Evolutionary conservation across 2,329 filamentous ascomycete species (phyloP), one percentile per base, ranked within the genome.

Genomic region (Lasiodiplodia theobromae): DNA sequence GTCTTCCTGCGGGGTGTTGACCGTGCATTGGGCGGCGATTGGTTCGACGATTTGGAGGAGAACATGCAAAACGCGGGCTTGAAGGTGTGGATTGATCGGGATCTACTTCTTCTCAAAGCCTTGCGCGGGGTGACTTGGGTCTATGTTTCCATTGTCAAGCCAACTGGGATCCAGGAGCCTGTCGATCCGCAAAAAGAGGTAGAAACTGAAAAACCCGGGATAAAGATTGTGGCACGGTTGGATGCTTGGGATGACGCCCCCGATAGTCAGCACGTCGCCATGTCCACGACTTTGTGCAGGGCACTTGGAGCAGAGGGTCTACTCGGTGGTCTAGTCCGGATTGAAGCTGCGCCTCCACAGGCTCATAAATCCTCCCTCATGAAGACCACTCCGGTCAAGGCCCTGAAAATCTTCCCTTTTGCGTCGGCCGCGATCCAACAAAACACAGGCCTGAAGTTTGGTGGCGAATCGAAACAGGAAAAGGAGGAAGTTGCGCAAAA

Each of bases 171-270:
- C 28, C 89, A 94, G 72, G 86, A 89, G 68, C 88, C 90, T 0
- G 81, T 89, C 1, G 92, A 94, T 74, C 88, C 91, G 58, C 91
- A 95, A 72, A 89, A 89, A 67, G 90, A 92, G 64, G 86, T 81
- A 73, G 81, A 91, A 74, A 83, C 86, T 72, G 82, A 88, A 38
- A 84, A 85, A 70, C 82, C 85, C 11, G 84, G 89, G 1, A 82
- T 85, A 18, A 95, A 90, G 72, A 82, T 98, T 1, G 87, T 98
- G 47, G 95, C 94, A 2, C 88, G 87, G 71, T 79, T 98, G 3
- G 83, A 87, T 49, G 82, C 88, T 1, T 99, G 96, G 96, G 88
- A 94, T 69, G 93, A 97, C 75, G 91, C 94, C 1, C 94, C 96
- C 0, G 93, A 95, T 75, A 90, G 89, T 66, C 89, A 92, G 71